Conservation (phyloP, 768 basidiomycete genomes). For the Rhodotorula graminis region DNA sequence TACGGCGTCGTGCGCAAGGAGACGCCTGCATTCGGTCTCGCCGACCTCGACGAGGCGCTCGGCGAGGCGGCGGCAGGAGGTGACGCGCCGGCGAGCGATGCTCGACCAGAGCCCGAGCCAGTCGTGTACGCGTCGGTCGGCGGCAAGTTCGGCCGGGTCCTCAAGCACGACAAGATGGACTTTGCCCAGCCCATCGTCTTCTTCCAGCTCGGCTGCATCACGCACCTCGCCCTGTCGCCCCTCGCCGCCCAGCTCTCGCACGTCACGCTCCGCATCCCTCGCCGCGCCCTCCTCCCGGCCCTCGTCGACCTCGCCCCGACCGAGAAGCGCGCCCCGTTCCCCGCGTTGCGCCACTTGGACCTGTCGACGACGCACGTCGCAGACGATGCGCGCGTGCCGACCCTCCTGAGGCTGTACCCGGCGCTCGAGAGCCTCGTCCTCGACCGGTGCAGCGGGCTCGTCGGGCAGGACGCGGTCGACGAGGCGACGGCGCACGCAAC, state of each 20-base stretch:
- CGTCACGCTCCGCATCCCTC: slow-evolving; percentile 68
- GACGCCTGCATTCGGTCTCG: slow-evolving; percentile 39
- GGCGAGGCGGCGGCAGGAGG: background rate
- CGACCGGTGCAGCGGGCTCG: slow-evolving; percentile 58
- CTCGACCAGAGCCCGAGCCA: too few species aligned
- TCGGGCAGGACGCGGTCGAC: slow-evolving; percentile 51
- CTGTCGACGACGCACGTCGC: slow-evolving; percentile 61
- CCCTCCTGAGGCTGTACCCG: slow-evolving; percentile 55
- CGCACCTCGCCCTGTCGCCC: slow-evolving; percentile 52
- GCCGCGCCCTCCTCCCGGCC: slow-evolving; percentile 58
- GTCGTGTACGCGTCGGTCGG: background rate
- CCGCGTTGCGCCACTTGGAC: slow-evolving; percentile 62
- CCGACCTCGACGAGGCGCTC: slow-evolving; percentile 35
- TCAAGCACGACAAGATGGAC: slow-evolving; percentile 48
- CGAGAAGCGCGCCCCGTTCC: slow-evolving; percentile 47
- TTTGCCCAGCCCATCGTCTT: slow-evolving; percentile 72
- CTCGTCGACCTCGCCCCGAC: slow-evolving; percentile 37
- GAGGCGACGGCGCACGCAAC: slow-evolving; percentile 24
- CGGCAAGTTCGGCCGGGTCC: slow-evolving; percentile 4
- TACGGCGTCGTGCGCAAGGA: slow-evolving; percentile 35
- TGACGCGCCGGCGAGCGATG: too few species aligned
- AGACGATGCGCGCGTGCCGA: slow-evolving; percentile 56
- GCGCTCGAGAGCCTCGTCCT: slow-evolving; percentile 63
- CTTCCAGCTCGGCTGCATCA: slow-evolving; percentile 53
- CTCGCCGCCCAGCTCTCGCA: slow-evolving; percentile 53